Base-by-base conservation (phyloP, 1,284 basidiomycete species). In the Ganoderma boninense region DNA sequence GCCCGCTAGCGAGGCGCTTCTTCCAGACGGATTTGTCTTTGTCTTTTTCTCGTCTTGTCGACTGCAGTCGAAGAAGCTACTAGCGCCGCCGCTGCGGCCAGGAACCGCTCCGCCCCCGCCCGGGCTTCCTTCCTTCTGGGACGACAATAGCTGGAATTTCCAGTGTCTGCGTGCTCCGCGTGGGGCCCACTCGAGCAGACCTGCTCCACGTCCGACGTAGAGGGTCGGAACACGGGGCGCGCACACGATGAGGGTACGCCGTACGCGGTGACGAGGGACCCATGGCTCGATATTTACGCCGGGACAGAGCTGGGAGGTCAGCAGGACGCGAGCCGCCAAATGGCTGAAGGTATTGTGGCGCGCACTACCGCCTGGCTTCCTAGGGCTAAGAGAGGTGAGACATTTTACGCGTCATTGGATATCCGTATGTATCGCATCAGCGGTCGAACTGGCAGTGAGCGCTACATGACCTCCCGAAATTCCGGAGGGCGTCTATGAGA, bases 81-180 rank as follows among this genome's bases (percentile, higher is more conserved):
- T 20, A 35, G 32, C 57, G 57, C 57, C 57, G 57, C 35, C 57
- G 57, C 57, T 46, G 62, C 69, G 66, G 71, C 69, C 71, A 72
- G 71, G 71, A 69, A 72, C 71, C 62, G 62, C 67, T 43, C 40
- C 66, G 66, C 62, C 69, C 42, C 40, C 66, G 66, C 62, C 69
- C 57, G 61, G 61, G 40, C 65, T 59, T 60, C 35, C 35, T 35
- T 20, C 35, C 57, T 35, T 35, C 35, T 23, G 57, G 35, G 32
- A 64, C 63, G 63, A 67, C 69, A 65, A 60, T 65, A 66, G 59
- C 64, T 64, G 65, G 44, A 43, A 35, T 40, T 57, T 66, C 63
- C 35, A 32, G 59, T 60, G 69, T 46, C 65, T 57, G 20, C 29
- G 29, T 18, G 57, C 46, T 20, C 65, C 57, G 65, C 43, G 65